Conservation (phyloP, 2,329 filamentous ascomycete genomes). For the Cadophora sp. region DNA sequence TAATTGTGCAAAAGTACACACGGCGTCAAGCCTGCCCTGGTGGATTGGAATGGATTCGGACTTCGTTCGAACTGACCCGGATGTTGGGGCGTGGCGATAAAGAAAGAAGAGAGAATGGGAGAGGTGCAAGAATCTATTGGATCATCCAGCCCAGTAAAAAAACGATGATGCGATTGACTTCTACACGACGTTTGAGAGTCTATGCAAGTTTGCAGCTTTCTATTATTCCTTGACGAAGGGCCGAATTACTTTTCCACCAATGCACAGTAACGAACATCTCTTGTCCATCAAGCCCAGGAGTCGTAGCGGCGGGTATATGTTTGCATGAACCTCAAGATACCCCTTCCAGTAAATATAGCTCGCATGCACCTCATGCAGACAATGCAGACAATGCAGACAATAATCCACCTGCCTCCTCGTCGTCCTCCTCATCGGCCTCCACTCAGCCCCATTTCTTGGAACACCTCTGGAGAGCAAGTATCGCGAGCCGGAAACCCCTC, state of each 20-base stretch:
- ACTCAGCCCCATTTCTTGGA: conserved; percentile 5
- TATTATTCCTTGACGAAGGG: background rate
- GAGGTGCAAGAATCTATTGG: background rate
- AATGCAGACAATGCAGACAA: background rate
- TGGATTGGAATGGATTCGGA: too few relatives aligned
- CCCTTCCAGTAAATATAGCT: background rate
- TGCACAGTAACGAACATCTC: too few relatives aligned
- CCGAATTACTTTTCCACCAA: background rate
- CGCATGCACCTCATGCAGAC: conserved; percentile 10
- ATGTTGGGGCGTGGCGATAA: background rate
- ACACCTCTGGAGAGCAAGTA: background rate
- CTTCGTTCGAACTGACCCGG: too few relatives aligned
- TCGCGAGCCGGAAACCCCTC: background rate
- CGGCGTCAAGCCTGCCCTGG: conserved; percentile 5
- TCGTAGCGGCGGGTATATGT: background rate
- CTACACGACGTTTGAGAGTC: background rate
- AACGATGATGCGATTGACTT: conserved; percentile 11
- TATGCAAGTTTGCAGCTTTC: background rate
- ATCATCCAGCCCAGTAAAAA: background rate
- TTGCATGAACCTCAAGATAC: conserved; percentile 12
- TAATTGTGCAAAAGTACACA: background rate
- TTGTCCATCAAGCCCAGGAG: background rate
- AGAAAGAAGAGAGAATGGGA: background rate
- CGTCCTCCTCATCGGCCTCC: too few relatives aligned
- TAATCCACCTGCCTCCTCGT: background rate